Percentiles rank a stretch among this genome's conserved stretches.
phyloP scores from a whole-genome alignment of 1,284 basidiomycete species.

The Phylloporus sp. region DNA sequence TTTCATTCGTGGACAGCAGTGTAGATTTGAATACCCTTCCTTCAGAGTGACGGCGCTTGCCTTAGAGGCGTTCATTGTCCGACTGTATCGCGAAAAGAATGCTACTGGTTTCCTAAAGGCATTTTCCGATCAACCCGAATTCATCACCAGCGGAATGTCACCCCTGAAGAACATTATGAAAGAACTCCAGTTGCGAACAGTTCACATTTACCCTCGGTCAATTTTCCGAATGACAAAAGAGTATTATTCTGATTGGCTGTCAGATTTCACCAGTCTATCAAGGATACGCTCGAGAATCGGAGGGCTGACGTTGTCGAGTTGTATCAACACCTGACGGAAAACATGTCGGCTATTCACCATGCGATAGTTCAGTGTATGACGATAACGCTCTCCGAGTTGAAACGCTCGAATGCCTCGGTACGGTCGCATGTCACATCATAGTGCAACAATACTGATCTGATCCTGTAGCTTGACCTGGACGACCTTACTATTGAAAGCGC shows the following conservation, averaged over 20 bases:
- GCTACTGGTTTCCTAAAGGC: constrained; percentile 92
- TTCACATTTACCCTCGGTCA: constrained; percentile 91
- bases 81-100: constrained; percentile 89
- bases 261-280: constrained; percentile 90
- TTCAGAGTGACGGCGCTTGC: constrained; percentile 82
- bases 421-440: background rate
- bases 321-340: constrained; percentile 83
- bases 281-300: constrained; percentile 77
- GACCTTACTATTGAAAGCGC: constrained; percentile 94
- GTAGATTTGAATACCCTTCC: background rate
- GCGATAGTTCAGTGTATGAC: constrained; percentile 96
- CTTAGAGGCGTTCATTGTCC: constrained; percentile 89
- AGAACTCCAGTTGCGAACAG: constrained; percentile 86
- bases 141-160: constrained; percentile 90
- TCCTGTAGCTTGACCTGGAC: constrained; percentile 85
- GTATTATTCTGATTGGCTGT: constrained; percentile 1
- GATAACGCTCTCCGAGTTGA: constrained; percentile 88
- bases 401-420: constrained; percentile 82
- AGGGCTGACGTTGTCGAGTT: constrained; percentile 94
- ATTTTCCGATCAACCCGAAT: constrained; percentile 95
- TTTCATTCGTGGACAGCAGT: background rate
- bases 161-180: constrained; percentile 93
- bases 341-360: constrained; percentile 91
- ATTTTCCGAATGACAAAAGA: constrained; percentile 19
- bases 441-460: background rate